Percentiles rank a stretch among this genome's conserved stretches.
phyloP scores from a whole-genome alignment of 257 asterid genomes.

The Cruciata laevipes region DNA sequence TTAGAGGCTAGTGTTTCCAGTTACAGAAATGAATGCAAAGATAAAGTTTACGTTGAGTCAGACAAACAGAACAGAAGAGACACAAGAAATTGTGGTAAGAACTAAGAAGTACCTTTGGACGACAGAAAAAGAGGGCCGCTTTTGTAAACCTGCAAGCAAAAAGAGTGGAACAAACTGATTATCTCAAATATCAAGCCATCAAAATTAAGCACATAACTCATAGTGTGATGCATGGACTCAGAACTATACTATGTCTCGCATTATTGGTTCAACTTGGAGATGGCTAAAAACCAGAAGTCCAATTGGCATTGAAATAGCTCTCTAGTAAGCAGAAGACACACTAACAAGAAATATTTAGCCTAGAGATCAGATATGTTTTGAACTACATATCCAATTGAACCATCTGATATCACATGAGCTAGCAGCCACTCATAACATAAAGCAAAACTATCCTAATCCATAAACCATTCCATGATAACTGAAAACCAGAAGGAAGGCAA shows the following conservation, averaged over 20 bases:
- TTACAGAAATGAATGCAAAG: background rate
- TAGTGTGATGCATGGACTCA: background rate
- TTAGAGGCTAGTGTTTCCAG: background rate
- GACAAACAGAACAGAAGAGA: background rate
- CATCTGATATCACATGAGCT: background rate
- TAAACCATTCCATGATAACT: background rate
- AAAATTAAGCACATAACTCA: background rate
- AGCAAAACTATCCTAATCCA: background rate
- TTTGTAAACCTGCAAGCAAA: constrained; percentile 76
- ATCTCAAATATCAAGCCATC: background rate
- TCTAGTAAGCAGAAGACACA: no score
- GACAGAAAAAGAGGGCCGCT: constrained; percentile 90
- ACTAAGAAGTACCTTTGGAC: constrained; percentile 58
- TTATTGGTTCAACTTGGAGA: background rate
- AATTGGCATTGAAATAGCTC: background rate
- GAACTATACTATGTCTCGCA: background rate
- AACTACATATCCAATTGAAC: background rate
- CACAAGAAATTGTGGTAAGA: background rate
- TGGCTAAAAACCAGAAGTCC: background rate
- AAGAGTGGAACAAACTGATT: constrained; percentile 13
- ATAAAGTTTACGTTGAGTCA: background rate
- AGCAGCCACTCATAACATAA: background rate
- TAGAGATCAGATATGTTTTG: background rate
- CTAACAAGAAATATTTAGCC: background rate
- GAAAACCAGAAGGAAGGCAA: background rate